Evolutionary conservation across 371 early-diverging fungal species (phyloP), one percentile per base, ranked within the genome.

Genomic region (Nematocida ironsii): DNA sequence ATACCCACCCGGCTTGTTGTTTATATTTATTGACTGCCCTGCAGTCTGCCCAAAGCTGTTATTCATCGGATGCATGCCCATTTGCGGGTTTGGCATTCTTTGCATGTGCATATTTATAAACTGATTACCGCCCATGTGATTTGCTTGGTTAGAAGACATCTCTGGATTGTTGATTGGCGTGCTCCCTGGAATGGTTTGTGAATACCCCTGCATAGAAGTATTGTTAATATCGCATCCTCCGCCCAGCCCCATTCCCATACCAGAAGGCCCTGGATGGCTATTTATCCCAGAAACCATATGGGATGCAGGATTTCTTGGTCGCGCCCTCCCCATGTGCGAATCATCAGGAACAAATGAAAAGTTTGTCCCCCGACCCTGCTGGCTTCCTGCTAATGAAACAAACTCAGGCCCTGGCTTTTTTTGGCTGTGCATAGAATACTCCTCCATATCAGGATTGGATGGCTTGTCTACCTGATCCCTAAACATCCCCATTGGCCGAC

Each of bases 281-380:
- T 7, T 27, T 27, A 58, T 58, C 23, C 23, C 58, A 9, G 58
- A 9, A 7, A n/a, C 20, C 25, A n/a, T 58, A 23, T 58, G n/a
- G n/a, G 58, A 3, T 1, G n/a, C 23, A 23, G 9, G 11, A 27
- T 23, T 58, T 9, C n/a, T 58, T 7, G 64, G 45, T 3, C 42
- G 33, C 1, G 27, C 27, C 2, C 64, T 33, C 42, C 23, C 16
- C 16, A 23, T 23, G 11, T 44, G 33, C 16, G 44, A 13, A 16
- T 64, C 64, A 45, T 64, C 64, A 16, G 64, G 64, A 44, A 64
- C 5, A 44, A 64, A 64, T 18, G 64, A 64, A 23, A 64, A 64
- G 45, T 64, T 64, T 33, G 42, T 64, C 42, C 64, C 64, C 11
- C 64, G 7, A 7, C 42, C 42, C 13, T 27, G 23, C 25, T 13